Conservation (phyloP, 2,329 filamentous ascomycete genomes). For the Fusarium continuum region DNA sequence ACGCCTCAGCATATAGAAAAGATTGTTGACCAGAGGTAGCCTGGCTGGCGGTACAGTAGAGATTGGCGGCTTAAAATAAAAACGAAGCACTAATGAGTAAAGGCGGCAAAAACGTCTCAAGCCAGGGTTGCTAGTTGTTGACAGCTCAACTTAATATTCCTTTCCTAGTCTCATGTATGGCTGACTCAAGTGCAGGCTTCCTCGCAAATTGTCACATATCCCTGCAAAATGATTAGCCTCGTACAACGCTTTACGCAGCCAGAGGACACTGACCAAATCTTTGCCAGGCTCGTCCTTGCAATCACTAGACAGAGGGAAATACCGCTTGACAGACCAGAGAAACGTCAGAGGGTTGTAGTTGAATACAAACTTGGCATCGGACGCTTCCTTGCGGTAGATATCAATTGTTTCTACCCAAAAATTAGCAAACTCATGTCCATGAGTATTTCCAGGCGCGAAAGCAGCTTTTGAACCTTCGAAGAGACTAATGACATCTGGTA, state of each 20-base stretch:
- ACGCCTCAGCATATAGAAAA: too few species aligned
- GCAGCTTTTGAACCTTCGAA: neutral
- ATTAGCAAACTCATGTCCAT: neutral
- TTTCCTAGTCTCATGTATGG: too few species aligned
- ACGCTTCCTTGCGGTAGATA: constrained; percentile 4
- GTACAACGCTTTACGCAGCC: neutral
- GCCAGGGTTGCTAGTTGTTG: too few species aligned
- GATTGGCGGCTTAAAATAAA: too few species aligned
- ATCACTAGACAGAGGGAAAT: neutral
- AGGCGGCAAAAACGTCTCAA: too few species aligned
- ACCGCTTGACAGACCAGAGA: constrained; percentile 8
- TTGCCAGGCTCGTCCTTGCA: neutral
- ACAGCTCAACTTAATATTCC: too few species aligned
- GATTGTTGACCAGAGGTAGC: too few species aligned
- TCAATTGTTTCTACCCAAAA: neutral
- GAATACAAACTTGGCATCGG: neutral
- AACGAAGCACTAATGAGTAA: too few species aligned
- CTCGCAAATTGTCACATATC: neutral
- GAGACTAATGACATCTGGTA: neutral
- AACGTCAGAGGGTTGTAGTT: constrained; percentile 13
- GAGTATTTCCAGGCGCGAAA: rapidly evolving
- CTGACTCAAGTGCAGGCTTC: neutral
- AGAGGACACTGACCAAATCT: neutral
- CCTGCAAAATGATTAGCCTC: neutral
- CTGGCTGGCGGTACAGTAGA: too few species aligned